Evolutionary conservation across 1,139 yeast species (phyloP).

Genomic region (Debaryomyces fabryi): DNA sequence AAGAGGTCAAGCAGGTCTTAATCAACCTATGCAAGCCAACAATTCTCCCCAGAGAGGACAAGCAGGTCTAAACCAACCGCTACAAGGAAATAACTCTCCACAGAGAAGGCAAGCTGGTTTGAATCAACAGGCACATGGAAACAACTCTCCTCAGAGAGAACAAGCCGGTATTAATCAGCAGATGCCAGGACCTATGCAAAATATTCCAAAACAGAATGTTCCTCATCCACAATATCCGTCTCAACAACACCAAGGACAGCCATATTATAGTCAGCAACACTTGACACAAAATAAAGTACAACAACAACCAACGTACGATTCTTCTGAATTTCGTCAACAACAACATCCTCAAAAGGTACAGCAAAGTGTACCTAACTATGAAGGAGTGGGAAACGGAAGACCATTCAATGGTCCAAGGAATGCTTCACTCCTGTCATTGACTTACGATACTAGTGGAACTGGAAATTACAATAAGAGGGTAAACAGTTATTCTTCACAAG

Average conservation of each 20-base stretch:
- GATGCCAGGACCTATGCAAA: neutral
- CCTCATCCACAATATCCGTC: neutral
- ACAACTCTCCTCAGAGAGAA: neutral
- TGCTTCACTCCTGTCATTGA: slow-evolving; percentile 17
- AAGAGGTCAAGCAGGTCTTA: neutral
- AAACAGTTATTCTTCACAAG: slow-evolving; percentile 5
- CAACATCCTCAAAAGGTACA: slow-evolving; percentile 11
- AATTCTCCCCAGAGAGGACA: neutral
- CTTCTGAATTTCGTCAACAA: neutral
- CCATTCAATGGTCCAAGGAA: slow-evolving; percentile 10
- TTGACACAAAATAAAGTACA: neutral
- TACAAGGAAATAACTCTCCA: neutral
- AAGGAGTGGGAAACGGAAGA: slow-evolving; percentile 5
- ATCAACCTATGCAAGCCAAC: neutral
- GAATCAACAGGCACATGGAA: slow-evolving; percentile 3
- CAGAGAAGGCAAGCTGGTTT: neutral
- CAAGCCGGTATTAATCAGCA: neutral
- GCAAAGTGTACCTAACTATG: slow-evolving; percentile 2
- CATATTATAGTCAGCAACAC: slow-evolving; percentile 4
- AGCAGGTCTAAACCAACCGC: neutral
- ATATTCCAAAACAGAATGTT: neutral
- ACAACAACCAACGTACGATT: slow-evolving; percentile 7
- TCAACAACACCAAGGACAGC: slow-evolving; percentile 4
- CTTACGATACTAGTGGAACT: slow-evolving; percentile 10
- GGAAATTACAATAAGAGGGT: neutral